Conservation (phyloP, 345 rosid species). For the Jatropha curcas region DNA sequence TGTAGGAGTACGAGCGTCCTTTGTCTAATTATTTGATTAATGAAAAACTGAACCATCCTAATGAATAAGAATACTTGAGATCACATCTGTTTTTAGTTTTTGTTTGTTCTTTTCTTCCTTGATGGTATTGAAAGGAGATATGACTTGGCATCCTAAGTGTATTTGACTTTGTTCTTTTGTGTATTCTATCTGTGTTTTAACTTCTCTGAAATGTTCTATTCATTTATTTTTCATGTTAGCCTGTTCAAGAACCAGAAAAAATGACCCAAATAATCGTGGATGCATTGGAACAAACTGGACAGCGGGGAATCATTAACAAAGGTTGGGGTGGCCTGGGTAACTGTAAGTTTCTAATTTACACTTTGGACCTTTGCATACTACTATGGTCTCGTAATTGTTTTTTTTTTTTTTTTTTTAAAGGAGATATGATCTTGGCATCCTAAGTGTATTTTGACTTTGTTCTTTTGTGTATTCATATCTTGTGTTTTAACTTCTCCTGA, state of each 20-base stretch:
- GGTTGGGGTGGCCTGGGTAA: slow-evolving; percentile 99
- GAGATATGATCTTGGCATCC: no score
- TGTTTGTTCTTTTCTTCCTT: neutral
- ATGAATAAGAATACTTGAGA: neutral
- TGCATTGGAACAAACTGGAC: slow-evolving; percentile 73
- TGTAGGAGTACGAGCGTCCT: neutral
- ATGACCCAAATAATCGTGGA: slow-evolving; percentile 83
- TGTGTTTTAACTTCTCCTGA: no score
- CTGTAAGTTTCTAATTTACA: slow-evolving; percentile 45
- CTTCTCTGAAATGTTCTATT: neutral
- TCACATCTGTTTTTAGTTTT: neutral
- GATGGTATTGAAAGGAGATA: neutral
- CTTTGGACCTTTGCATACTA: neutral
- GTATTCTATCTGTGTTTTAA: neutral
- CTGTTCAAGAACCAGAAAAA: slow-evolving; percentile 85
- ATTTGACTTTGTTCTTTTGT: neutral
- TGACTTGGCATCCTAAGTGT: neutral
- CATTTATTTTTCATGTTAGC: slow-evolving; percentile 40
- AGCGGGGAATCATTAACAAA: slow-evolving; percentile 95
- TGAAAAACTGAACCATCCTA: neutral
- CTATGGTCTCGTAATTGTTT: no score
- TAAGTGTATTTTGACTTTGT: no score
- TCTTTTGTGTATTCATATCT: no score
- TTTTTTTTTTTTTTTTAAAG: no score
- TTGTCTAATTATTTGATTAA: neutral